A percentile compares a stretch with the other conserved stretches of the same genome.
These are phyloP conservation scores for Chaetomium strumarium DNA, from an alignment of 2,329 filamentous ascomycete genomes.

Conservation along the genomic window DNA sequence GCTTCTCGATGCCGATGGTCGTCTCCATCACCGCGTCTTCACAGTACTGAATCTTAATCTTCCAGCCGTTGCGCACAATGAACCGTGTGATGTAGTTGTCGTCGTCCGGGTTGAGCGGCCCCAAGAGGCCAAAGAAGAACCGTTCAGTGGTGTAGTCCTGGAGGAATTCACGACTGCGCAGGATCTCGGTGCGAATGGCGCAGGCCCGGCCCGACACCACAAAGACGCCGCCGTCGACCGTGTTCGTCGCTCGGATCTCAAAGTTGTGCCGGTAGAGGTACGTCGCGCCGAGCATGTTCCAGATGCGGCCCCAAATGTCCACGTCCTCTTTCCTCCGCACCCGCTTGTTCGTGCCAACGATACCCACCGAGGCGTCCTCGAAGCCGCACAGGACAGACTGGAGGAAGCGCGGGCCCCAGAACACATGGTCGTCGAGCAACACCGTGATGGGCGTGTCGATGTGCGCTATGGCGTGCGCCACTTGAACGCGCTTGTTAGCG, in stretches of 20 bases:
- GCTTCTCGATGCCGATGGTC: constrained; percentile 39
- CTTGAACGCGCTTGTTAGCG: constrained; percentile 45
- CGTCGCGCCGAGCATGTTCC: constrained; percentile 52
- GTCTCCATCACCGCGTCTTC: constrained; percentile 45
- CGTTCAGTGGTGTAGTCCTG: constrained; percentile 42
- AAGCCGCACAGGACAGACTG: constrained; percentile 38
- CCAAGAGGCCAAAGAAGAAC: constrained; percentile 41
- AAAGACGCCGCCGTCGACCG: constrained; percentile 53
- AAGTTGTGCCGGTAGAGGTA: constrained; percentile 59
- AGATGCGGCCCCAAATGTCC: constrained; percentile 30
- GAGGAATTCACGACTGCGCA: constrained; percentile 40
- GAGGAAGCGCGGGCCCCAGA: constrained; percentile 42
- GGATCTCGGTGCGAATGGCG: constrained; percentile 44
- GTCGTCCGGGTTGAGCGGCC: constrained; percentile 49
- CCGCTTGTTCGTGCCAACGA: constrained; percentile 52
- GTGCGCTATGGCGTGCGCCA: constrained; percentile 34
- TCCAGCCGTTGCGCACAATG: constrained; percentile 43
- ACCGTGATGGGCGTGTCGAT: constrained; percentile 39
- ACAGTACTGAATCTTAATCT: constrained; percentile 49
- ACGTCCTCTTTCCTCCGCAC: constrained; percentile 28
- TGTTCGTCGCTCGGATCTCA: constrained; percentile 50
- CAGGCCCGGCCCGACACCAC: constrained; percentile 53
- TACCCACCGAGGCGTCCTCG: constrained; percentile 41
- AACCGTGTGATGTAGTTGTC: constrained; percentile 58
- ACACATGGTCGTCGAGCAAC: constrained; percentile 48